Conservation (phyloP, 225 moss, liverwort and hornwort genomes). For the Ulota crispa region DNA sequence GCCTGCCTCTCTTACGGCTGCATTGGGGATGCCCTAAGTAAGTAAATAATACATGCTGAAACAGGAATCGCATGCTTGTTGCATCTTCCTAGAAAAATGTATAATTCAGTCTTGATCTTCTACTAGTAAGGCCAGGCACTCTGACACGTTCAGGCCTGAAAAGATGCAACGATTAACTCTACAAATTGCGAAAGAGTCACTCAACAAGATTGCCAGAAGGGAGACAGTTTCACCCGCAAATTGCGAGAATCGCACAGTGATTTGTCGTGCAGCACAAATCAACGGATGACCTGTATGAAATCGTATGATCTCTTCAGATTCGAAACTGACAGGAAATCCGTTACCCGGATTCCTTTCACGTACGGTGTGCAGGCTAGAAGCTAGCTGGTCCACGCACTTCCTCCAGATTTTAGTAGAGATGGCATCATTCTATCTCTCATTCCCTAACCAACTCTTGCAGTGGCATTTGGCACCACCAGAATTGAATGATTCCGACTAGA, state of each 20-base stretch:
- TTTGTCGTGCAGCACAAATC: conserved; percentile 24
- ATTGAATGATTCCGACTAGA: neutral
- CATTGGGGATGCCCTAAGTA: no score
- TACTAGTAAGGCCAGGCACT: neutral
- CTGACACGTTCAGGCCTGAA: neutral
- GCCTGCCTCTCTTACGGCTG: no score
- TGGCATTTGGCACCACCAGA: neutral
- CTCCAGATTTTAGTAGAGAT: neutral
- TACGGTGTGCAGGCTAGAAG: neutral
- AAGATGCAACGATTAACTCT: neutral
- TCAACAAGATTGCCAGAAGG: neutral
- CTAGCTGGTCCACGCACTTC: neutral
- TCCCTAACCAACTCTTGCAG: neutral
- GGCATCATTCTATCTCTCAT: neutral
- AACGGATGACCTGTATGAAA: conserved; percentile 21
- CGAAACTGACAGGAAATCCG: conserved; percentile 41
- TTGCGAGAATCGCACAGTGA: neutral
- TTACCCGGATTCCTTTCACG: conserved; percentile 35
- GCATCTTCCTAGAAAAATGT: neutral
- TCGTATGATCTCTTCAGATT: conserved; percentile 38
- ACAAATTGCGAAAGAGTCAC: neutral
- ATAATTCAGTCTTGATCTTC: neutral
- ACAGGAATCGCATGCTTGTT: neutral
- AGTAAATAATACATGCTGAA: no score
- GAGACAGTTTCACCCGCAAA: neutral